Evolutionary conservation across 169 alveolate species (phyloP).

Genomic region (Babesia ovata): DNA sequence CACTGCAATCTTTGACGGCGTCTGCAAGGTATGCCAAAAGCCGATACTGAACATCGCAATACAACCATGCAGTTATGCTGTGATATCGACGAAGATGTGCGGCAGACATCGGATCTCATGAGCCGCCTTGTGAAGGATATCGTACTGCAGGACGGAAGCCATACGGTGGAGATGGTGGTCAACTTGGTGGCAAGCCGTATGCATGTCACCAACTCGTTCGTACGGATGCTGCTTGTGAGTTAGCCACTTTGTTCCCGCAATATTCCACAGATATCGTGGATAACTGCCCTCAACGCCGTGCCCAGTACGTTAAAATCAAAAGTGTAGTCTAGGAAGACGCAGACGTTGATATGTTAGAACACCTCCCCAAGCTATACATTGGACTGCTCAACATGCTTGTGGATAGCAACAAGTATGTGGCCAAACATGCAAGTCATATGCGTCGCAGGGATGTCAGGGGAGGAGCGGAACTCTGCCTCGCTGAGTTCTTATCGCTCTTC

Average conservation of each 20-base stretch:
- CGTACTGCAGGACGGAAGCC: conserved; percentile 61
- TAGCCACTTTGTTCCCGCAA: neutral
- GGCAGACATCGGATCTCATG: conserved; percentile 69
- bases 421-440: neutral
- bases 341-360: conserved; percentile 52
- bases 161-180: conserved; percentile 41
- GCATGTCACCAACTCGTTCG: conserved; percentile 50
- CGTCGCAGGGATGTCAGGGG: conserved; percentile 57
- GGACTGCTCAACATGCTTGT: conserved; percentile 60
- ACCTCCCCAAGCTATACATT: conserved; percentile 55
- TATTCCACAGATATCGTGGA: conserved; percentile 59
- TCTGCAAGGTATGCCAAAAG: conserved; percentile 57
- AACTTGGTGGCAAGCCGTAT: conserved; percentile 55
- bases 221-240: conserved; percentile 60
- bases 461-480: conserved; percentile 64
- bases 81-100: conserved; percentile 77
- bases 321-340: neutral
- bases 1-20: conserved; percentile 73
- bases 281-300: conserved; percentile 45
- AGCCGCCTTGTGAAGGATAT: conserved; percentile 73
- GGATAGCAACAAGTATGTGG: conserved; percentile 56
- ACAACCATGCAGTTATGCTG: conserved; percentile 58
- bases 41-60: neutral
- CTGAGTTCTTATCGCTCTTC: conserved; percentile 50
- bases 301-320: conserved; percentile 28